These are phyloP conservation scores for Carnegiea gigantea DNA, from an alignment of 179 eudicot species.

Conservation along the genomic window DNA sequence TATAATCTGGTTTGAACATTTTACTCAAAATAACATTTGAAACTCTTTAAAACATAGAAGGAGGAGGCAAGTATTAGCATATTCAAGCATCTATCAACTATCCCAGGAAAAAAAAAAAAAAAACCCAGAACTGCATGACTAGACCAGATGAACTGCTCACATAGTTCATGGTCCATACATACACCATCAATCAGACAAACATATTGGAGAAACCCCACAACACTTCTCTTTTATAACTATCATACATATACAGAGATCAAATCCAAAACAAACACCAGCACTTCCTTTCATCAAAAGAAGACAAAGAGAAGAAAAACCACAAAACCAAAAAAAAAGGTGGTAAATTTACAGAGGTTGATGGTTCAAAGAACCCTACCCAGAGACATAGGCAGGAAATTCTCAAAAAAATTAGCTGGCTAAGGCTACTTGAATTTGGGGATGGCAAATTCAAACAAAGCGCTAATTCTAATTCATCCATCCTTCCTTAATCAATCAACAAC, in stretches of 20 bases:
- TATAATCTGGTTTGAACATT: background rate
- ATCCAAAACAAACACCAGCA: background rate
- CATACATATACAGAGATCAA: background rate
- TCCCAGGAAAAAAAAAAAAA: background rate
- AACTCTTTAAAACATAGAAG: background rate
- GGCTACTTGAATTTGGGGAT: background rate
- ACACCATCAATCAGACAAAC: background rate
- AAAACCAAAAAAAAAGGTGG: background rate
- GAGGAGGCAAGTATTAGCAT: background rate
- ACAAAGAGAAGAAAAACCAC: background rate
- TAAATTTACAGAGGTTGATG: background rate
- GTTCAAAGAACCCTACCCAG: conserved; percentile 5
- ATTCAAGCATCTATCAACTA: background rate
- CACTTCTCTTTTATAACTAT: background rate
- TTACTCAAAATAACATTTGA: background rate
- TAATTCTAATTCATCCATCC: background rate
- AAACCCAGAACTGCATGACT: background rate
- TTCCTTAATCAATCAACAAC: background rate
- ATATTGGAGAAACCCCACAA: conserved; percentile 5
- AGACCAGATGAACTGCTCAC: background rate
- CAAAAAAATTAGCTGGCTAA: conserved; percentile 8
- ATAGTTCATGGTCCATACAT: background rate
- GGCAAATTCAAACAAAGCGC: background rate
- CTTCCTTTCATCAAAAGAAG: background rate
- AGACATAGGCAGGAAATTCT: background rate